These are phyloP conservation scores for Aureobasidium sp. DNA, from an alignment of 2,329 filamentous ascomycete species.

Conservation along the genomic window DNA sequence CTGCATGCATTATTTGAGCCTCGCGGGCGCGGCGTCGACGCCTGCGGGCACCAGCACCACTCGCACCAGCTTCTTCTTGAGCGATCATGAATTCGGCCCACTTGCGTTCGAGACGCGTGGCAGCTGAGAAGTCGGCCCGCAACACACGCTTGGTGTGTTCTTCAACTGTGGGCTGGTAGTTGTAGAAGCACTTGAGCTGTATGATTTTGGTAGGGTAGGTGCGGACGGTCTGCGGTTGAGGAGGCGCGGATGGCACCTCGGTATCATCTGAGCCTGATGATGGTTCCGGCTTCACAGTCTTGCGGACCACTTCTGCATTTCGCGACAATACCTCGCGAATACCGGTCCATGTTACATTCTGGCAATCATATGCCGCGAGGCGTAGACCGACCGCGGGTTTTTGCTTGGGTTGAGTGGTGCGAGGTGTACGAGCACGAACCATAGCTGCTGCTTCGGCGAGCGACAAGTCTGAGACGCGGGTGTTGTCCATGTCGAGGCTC, in stretches of 20 bases:
- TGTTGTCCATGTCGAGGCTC: slow-evolving; percentile 86
- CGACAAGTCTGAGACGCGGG: slow-evolving; percentile 76
- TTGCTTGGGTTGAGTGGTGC: slow-evolving; percentile 33
- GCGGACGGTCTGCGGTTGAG: slow-evolving; percentile 1
- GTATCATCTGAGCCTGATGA: slow-evolving; percentile 16
- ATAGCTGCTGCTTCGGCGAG: slow-evolving; percentile 79
- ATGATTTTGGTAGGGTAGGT: slow-evolving; percentile 74
- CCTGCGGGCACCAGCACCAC: slow-evolving; percentile 59
- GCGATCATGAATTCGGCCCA: slow-evolving; percentile 95
- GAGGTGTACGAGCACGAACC: slow-evolving; percentile 52
- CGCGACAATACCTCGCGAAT: slow-evolving; percentile 78
- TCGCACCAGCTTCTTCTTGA: slow-evolving; percentile 71
- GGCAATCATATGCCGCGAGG: slow-evolving; percentile 84
- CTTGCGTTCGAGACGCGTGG: slow-evolving; percentile 74
- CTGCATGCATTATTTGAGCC: slow-evolving; percentile 70
- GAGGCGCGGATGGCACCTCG: neutral
- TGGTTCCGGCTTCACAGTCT: slow-evolving; percentile 28
- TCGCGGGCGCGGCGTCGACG: slow-evolving; percentile 72
- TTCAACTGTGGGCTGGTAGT: slow-evolving; percentile 89
- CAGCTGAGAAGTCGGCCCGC: slow-evolving; percentile 65
- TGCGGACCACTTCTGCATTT: slow-evolving; percentile 62
- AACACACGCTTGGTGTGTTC: slow-evolving; percentile 86
- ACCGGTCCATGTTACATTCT: slow-evolving; percentile 87
- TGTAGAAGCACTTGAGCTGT: slow-evolving; percentile 86
- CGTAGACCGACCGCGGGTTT: slow-evolving; percentile 54